These are phyloP conservation scores for Madurella mycetomatis DNA, from an alignment of 2,329 filamentous ascomycete species.

Conservation along the genomic window DNA sequence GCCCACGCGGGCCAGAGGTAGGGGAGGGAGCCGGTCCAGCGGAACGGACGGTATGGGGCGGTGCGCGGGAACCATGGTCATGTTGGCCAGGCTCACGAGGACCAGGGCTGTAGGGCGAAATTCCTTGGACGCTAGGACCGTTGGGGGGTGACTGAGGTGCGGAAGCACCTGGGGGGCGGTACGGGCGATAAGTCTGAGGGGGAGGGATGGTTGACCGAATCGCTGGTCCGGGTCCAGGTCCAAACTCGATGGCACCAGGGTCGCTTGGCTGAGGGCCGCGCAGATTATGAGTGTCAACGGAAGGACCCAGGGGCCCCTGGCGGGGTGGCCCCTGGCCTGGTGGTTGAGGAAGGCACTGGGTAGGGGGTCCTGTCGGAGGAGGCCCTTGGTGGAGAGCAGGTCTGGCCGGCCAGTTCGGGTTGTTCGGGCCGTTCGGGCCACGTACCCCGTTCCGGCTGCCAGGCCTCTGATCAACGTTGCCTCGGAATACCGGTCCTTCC, in stretches of 20 bases:
- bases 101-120: not conserved
- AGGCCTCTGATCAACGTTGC: slow-evolving; percentile 18
- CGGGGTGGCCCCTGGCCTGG: slow-evolving; percentile 16
- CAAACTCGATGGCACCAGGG: not conserved
- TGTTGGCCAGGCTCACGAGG: not conserved
- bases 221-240: not conserved
- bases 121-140: not conserved
- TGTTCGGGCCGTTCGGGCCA: not conserved
- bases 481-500: slow-evolving; percentile 16
- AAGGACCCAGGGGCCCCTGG: slow-evolving; percentile 7
- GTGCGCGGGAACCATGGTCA: not conserved
- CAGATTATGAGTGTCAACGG: not conserved
- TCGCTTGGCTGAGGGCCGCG: not conserved
- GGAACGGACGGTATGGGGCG: slow-evolving; percentile 2
- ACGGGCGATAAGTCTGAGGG: not conserved
- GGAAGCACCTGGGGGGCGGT: slow-evolving; percentile 1
- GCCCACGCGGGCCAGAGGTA: slow-evolving; percentile 21
- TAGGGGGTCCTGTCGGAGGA: slow-evolving; percentile 24
- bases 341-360: slow-evolving; percentile 22
- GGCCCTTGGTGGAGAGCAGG: slow-evolving; percentile 19
- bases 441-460: slow-evolving; percentile 14
- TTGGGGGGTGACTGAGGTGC: not conserved
- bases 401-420: not conserved
- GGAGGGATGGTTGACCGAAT: not conserved
- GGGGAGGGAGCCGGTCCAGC: slow-evolving; percentile 12